These are phyloP conservation scores for Heterobasidion parviporum DNA, from an alignment of 1,284 basidiomycete genomes.

Conservation along the genomic window DNA sequence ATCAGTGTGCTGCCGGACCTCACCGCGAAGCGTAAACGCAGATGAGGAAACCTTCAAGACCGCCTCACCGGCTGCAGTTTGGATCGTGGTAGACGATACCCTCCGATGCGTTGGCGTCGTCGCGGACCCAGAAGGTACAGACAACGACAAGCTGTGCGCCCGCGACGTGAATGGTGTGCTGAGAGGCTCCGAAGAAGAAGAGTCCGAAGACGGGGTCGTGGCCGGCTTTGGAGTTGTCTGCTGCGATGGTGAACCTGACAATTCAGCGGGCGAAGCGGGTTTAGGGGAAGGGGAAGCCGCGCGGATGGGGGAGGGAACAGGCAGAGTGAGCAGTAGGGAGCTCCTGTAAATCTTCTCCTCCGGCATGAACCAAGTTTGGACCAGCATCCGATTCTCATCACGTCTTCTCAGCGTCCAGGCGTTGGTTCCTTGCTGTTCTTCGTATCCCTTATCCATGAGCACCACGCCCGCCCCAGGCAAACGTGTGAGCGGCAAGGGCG, in stretches of 20 bases:
- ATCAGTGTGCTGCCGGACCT: slow-evolving; percentile 47
- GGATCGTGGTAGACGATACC: slow-evolving; percentile 11
- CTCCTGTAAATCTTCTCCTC: slow-evolving; percentile 40
- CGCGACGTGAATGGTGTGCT: neutral
- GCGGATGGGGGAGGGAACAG: neutral
- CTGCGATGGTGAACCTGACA: neutral
- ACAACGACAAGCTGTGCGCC: slow-evolving; percentile 1
- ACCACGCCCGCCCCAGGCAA: slow-evolving; percentile 56
- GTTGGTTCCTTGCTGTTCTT: slow-evolving; percentile 27
- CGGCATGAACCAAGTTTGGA: slow-evolving; percentile 41
- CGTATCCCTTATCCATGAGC: slow-evolving; percentile 38
- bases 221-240: neutral
- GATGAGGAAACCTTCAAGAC: slow-evolving; percentile 29
- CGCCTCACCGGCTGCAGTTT: slow-evolving; percentile 23
- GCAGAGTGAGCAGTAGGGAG: slow-evolving; percentile 32
- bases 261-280: slow-evolving; percentile 3
- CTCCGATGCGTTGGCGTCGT: slow-evolving; percentile 11
- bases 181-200: neutral
- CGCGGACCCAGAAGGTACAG: slow-evolving; percentile 9
- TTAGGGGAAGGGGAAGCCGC: slow-evolving; percentile 4
- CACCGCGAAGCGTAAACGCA: slow-evolving; percentile 53
- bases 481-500: slow-evolving; percentile 57
- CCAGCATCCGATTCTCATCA: slow-evolving; percentile 47
- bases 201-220: slow-evolving; percentile 1
- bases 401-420: slow-evolving; percentile 52